Evolutionary conservation across 495 filamentous ascomycete species (phyloP), one percentile per base, ranked within the genome.

Genomic region (Coniosporium apollinis): DNA sequence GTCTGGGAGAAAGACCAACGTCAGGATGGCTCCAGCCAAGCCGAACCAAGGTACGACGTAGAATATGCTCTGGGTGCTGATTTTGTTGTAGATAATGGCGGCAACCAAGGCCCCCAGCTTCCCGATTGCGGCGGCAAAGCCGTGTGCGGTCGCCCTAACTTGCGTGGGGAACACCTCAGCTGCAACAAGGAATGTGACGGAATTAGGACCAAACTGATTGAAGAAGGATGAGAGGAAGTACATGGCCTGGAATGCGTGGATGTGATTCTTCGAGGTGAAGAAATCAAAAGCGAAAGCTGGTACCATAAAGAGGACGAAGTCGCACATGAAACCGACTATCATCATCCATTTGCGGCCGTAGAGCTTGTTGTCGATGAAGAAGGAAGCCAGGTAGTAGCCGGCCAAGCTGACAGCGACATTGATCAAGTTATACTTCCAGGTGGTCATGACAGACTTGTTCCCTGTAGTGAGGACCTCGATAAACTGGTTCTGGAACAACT

Each of bases 181-280:
- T 19, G 85, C 84, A 15, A 87, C 81, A 38, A 92, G 65, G 76
- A 94, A 93, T 33, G 82, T 86, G 37, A 91, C 81, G 36, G 70
- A 72, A 66, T 92, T 94, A 56, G 85, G 83, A 5, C 85, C 83
- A 48, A 94, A 92, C 55, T 94, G 85, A 65, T 89, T 91, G 74
- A 94, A 94, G 66, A 94, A 92, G 25, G 77, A 82, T 30, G 78
- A 80, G 31, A 89, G 55, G 64, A 86, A 94, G 66, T 92, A 79
- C 79, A 94, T 89, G 41, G 83, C 70, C 57, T 89, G 82, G 76
- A 94, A 94, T 0, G 62, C 59, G 40, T 76, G 66, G 60, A 91
- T 75, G 46, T 79, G 67, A 11, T 58, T 59, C 0, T 64, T 60
- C 9, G 50, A 52, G 10, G 63, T 78, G 62, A 80, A 92, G 65